phyloP scores from a whole-genome alignment of 140 eudicot species.

The Anethum foeniculum region DNA sequence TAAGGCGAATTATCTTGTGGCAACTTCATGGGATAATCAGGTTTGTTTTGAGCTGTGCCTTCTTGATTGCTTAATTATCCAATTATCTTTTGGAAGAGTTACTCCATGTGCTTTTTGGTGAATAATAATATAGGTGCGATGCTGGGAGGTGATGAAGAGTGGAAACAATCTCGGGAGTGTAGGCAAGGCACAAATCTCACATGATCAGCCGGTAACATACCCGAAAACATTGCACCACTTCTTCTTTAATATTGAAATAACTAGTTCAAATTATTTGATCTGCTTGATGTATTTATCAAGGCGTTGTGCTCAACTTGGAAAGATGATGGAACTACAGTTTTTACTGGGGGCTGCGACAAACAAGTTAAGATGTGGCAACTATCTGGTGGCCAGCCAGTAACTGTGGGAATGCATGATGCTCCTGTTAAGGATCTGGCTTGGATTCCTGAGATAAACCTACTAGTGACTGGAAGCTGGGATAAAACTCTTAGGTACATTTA shows the following conservation, averaged over 20 bases:
- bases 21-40: slow-evolving; percentile 99
- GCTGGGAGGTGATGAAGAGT: slow-evolving; percentile 77
- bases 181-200: slow-evolving; percentile 70
- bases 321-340: slow-evolving; percentile 94
- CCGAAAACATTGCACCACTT: neutral
- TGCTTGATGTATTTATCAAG: slow-evolving; percentile 23
- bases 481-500: slow-evolving; percentile 58
- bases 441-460: slow-evolving; percentile 80
- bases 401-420: slow-evolving; percentile 89
- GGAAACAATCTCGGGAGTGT: slow-evolving; percentile 47
- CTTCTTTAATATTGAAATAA: neutral
- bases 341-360: slow-evolving; percentile 96
- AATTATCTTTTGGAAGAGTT: neutral
- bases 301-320: slow-evolving; percentile 94
- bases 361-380: slow-evolving; percentile 95
- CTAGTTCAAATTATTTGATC: neutral
- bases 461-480: slow-evolving; percentile 94
- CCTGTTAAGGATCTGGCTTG: slow-evolving; percentile 86
- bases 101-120: neutral
- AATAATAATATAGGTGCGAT: slow-evolving; percentile 54
- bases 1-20: slow-evolving; percentile 65
- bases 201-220: slow-evolving; percentile 76
- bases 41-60: slow-evolving; percentile 20
- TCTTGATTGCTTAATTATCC: neutral
- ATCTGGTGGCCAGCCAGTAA: slow-evolving; percentile 72